phyloP scores from a whole-genome alignment of 2,329 filamentous ascomycete species.

The Mycocentrospora acerina region DNA sequence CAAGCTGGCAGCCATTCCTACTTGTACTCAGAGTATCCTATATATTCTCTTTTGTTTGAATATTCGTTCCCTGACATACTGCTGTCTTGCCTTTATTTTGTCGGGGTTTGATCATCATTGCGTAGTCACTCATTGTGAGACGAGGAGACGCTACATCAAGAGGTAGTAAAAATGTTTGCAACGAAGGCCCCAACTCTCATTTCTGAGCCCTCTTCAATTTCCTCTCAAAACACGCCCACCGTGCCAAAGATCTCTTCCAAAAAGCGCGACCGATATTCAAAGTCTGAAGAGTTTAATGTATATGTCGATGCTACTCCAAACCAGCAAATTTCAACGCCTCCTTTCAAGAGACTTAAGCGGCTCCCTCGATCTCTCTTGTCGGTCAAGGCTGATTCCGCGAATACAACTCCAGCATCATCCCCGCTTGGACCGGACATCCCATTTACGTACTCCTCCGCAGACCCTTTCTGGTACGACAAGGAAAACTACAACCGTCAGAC shows the following conservation, averaged over 20 bases:
- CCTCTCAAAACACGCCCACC: too few relatives aligned
- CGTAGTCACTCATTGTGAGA: too few relatives aligned
- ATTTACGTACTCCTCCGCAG: conserved; percentile 8
- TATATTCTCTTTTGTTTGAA: too few relatives aligned
- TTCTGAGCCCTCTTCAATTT: too few relatives aligned
- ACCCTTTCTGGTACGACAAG: conserved; percentile 16
- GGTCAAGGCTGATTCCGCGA: conserved; percentile 4
- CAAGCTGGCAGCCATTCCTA: too few relatives aligned
- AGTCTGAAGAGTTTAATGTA: conserved; percentile 8
- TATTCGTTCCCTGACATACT: too few relatives aligned
- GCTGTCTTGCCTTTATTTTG: too few relatives aligned
- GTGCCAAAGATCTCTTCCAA: not conserved
- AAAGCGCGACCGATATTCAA: conserved; percentile 11
- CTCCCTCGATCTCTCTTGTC: conserved; percentile 10
- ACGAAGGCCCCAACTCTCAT: too few relatives aligned
- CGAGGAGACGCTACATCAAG: too few relatives aligned
- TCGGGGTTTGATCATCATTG: too few relatives aligned
- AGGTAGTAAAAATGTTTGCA: too few relatives aligned
- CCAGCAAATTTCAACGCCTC: not conserved
- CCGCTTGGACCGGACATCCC: conserved; percentile 11
- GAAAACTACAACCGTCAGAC: conserved; percentile 18
- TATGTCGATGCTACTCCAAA: conserved; percentile 14
- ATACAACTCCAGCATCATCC: conserved; percentile 12
- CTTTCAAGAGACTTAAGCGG: conserved; percentile 10
- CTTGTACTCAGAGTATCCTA: too few relatives aligned